Conservation (phyloP, 2,329 filamentous ascomycete species). For the Scedosporium dehoogii region DNA sequence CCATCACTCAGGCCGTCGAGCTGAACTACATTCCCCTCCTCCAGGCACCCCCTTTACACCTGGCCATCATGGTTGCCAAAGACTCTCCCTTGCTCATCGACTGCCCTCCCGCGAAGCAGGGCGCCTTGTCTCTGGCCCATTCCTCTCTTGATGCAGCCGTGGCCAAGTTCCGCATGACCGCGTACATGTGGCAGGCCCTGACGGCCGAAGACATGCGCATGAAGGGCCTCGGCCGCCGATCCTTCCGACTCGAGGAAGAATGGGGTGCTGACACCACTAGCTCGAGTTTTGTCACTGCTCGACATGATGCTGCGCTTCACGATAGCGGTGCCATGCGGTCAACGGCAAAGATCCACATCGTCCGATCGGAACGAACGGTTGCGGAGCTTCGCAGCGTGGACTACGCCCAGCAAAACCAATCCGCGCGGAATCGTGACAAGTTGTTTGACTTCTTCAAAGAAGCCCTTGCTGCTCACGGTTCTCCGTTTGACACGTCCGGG, state of each 20-base stretch:
- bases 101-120: slow-evolving; percentile 50
- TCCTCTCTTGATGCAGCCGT: slow-evolving; percentile 51
- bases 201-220: slow-evolving; percentile 66
- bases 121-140: slow-evolving; percentile 39
- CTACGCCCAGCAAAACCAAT: slow-evolving; percentile 52
- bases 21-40: slow-evolving; percentile 43
- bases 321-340: slow-evolving; percentile 8
- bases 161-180: slow-evolving; percentile 62
- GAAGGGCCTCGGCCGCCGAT: slow-evolving; percentile 57
- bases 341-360: slow-evolving; percentile 56
- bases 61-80: slow-evolving; percentile 59
- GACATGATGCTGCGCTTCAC: neutral
- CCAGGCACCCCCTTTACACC: slow-evolving; percentile 54
- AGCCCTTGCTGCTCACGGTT: slow-evolving; percentile 35
- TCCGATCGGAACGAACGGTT: slow-evolving; percentile 56
- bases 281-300: slow-evolving; percentile 10
- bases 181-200: slow-evolving; percentile 68
- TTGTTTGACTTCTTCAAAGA: slow-evolving; percentile 28
- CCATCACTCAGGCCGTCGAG: neutral
- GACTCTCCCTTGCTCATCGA: slow-evolving; percentile 62
- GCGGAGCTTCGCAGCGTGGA: slow-evolving; percentile 56
- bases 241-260: slow-evolving; percentile 65
- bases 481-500: slow-evolving; percentile 18
- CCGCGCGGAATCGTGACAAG: slow-evolving; percentile 44
- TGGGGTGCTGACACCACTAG: slow-evolving; percentile 60